phyloP scores from a whole-genome alignment of 305 asterid genomes.

The Fraxinus baroniana region DNA sequence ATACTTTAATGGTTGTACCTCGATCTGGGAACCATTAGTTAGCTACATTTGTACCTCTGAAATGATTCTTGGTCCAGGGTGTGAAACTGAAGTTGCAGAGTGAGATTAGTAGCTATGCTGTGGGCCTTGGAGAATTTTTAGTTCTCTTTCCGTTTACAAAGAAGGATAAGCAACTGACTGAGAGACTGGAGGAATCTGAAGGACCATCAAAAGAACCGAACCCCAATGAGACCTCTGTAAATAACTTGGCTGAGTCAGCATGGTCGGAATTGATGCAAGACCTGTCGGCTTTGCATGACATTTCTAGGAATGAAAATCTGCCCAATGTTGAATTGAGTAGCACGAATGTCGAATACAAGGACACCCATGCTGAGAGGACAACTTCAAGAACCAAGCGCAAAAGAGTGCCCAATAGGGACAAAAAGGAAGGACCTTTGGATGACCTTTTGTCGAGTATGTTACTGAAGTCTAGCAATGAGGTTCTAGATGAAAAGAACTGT shows the following conservation, averaged over 20 bases:
- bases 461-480: constrained; percentile 33
- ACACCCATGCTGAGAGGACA: constrained; percentile 27
- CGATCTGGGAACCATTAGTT: neutral
- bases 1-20: neutral
- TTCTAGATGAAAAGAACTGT: constrained; percentile 47
- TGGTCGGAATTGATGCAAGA: constrained; percentile 82
- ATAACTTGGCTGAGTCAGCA: constrained; percentile 55
- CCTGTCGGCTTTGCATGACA: constrained; percentile 44
- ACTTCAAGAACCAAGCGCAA: constrained; percentile 35
- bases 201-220: constrained; percentile 23
- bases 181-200: constrained; percentile 37
- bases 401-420: constrained; percentile 33
- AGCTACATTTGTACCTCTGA: neutral
- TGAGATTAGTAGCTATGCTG: constrained; percentile 42
- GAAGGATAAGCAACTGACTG: constrained; percentile 45
- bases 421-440: constrained; percentile 31
- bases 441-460: constrained; percentile 48
- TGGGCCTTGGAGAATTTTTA: constrained; percentile 59
- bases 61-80: constrained; percentile 48
- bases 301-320: constrained; percentile 27
- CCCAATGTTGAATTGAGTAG: constrained; percentile 29
- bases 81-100: constrained; percentile 59
- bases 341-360: constrained; percentile 31
- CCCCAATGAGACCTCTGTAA: constrained; percentile 30
- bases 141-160: constrained; percentile 69